Base-by-base conservation (phyloP, 352 stramenopile species). In the Pythium utonaiense region DNA sequence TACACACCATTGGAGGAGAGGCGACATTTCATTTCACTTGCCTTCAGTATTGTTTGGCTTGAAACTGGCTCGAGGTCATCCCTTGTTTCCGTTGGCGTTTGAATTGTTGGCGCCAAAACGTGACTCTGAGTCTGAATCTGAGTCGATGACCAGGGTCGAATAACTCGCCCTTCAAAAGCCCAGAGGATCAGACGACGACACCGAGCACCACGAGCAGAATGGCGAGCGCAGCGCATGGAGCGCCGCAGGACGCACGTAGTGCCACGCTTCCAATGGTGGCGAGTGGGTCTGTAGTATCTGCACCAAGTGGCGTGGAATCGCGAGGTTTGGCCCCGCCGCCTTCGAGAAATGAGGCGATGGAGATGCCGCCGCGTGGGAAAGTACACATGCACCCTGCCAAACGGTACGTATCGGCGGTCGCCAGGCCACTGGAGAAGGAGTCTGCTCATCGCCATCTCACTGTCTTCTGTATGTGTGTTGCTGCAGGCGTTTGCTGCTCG, bases 371-470 rank as follows among this genome's bases (percentile, higher is more conserved):
- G 14, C 40, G 48, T 7, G 2, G 50, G 17, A 59, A 57, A 27
- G 58, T 71, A 30, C 65, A 72, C 59, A 72, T 72, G 65, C 65
- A 72, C 54, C 65, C 65, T 0, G 59, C 49, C 38, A 72, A 72
- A 47, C n/a, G 59, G 65, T 72, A 47, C 58, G 48, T 62, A 4
- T 24, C n/a, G 30, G 31, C 10, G 4, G 19, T 17, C 30, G 28
- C 3, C 12, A 44, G n/a, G 14, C n/a, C 28, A n/a, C 47, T 40
- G 10, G 5, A 14, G 19, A 27, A n/a, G n/a, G n/a, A n/a, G n/a
- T n/a, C n/a, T n/a, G n/a, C n/a, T n/a, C n/a, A n/a, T n/a, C n/a
- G n/a, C 16, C 19, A 51, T 17, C 21, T 52, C 16, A 52, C 33
- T 3, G 16, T 36, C 9, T 25, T 48, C 19, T 10, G 7, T 22